These are phyloP conservation scores for Ceratobasidium papillatum DNA, from an alignment of 1,284 basidiomycete genomes.

Conservation along the genomic window DNA sequence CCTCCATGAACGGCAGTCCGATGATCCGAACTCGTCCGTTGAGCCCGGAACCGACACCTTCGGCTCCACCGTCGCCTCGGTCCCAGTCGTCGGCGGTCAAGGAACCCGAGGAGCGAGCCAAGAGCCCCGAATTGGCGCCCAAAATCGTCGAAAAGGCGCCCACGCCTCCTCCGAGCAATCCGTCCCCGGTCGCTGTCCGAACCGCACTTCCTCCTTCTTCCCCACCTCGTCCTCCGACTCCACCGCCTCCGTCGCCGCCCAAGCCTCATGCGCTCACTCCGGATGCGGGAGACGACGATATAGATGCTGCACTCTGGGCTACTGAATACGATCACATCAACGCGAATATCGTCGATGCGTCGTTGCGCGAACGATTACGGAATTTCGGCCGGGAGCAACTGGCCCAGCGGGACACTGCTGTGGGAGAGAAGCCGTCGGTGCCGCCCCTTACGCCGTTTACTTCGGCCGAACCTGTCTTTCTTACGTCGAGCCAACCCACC, in stretches of 20 bases:
- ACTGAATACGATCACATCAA: slow-evolving; percentile 37
- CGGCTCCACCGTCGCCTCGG: slow-evolving; percentile 30
- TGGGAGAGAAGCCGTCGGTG: background rate
- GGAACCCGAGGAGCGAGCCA: background rate
- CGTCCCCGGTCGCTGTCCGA: background rate
- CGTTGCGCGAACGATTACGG: slow-evolving; percentile 24
- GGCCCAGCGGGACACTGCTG: slow-evolving; percentile 9
- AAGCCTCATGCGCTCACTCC: slow-evolving; percentile 1
- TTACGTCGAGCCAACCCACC: slow-evolving; percentile 31
- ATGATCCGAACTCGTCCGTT: slow-evolving; percentile 21
- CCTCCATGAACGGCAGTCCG: slow-evolving; percentile 29
- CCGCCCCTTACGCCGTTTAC: slow-evolving; percentile 27
- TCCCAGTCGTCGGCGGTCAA: background rate
- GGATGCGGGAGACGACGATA: slow-evolving; percentile 29
- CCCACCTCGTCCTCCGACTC: slow-evolving; percentile 12
- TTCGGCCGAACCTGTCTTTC: slow-evolving; percentile 28
- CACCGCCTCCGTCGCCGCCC: slow-evolving; percentile 12
- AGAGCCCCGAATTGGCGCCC: background rate
- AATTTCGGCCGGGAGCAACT: slow-evolving; percentile 14
- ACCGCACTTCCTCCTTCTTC: slow-evolving; percentile 20
- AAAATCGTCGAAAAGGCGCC: slow-evolving; percentile 4
- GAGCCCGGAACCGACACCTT: slow-evolving; percentile 25
- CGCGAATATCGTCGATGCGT: slow-evolving; percentile 34
- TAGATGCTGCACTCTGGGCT: slow-evolving; percentile 34
- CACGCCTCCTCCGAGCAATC: slow-evolving; percentile 2